Evolutionary conservation across 2,329 filamentous ascomycete species (phyloP), one percentile per base, ranked within the genome.

Genomic region (Epichloe brachyelytri): DNA sequence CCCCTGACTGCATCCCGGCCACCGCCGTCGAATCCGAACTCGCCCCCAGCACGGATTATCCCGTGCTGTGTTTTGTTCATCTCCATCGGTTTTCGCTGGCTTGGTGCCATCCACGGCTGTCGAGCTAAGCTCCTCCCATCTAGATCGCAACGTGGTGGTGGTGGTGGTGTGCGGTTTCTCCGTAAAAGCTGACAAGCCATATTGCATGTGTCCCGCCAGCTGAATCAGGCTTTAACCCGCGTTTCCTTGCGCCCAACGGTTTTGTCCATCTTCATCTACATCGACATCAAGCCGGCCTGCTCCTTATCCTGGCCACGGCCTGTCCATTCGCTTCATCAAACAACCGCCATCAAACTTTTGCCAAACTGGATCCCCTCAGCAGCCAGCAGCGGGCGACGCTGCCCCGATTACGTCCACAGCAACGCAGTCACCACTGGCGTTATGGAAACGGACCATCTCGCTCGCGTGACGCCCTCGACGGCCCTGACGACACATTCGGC

Each of bases 361-460:
- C 57, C 68, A 73, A 63, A 55, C 72, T 79, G 76, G 77, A 80
- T 74, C 72, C 71, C 73, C 73, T 54, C 72, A 66, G 50, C 58
- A 60, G 52, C 53, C 51, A 48, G 58, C 60, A 52, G 59, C 52
- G 48, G 59, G 60, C 53, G 59, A 57, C 43, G 49, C 56, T 55
- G 58, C 55, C 54, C 57, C 44, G 46, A 56, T 54, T 52, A 51
- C 33, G 43, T 49, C 49, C 55, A 54, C 55, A 57, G 60, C 57
- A 51, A 46, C 20, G 71, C 75, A 15, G 71, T 75, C 72, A 68
- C 70, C 53, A 64, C 76, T 59, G 72, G 75, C 60, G 72, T 59
- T 54, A 76, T 77, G 71, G 77, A 81, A 51, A 62, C 60, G 50
- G 64, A 65, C 43, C 51, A 54, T 10, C 56, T 51, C 33, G 56